Evolutionary conservation across 306 rosid species (phyloP).

Genomic region (Vachellia pachyceras): DNA sequence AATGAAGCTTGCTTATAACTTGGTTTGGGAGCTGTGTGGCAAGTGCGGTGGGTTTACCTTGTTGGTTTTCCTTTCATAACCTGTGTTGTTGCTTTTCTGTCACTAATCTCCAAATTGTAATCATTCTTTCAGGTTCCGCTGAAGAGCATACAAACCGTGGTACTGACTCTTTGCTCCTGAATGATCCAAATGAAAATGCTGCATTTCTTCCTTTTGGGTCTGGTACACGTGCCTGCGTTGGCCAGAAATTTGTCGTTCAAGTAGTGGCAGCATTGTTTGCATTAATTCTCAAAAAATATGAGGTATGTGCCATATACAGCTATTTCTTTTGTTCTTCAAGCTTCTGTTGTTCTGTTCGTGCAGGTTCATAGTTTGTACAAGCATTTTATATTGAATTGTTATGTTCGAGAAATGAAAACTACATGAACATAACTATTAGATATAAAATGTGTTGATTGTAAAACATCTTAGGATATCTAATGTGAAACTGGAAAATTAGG

Average conservation of each 20-base stretch:
- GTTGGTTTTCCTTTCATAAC: not conserved
- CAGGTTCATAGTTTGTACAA: not conserved
- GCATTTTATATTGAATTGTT: not conserved
- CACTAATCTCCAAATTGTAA: conserved; percentile 29
- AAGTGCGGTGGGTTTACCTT: not conserved
- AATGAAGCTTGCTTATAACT: conserved; percentile 1
- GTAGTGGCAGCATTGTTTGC: conserved; percentile 65
- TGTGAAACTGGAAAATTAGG: not conserved
- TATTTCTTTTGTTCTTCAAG: conserved; percentile 6
- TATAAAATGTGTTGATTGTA: conserved; percentile 3
- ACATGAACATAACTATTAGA: conserved; percentile 3
- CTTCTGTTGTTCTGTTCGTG: not conserved
- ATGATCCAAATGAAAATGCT: conserved; percentile 65
- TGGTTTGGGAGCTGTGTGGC: conserved; percentile 20
- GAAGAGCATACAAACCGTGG: conserved; percentile 42
- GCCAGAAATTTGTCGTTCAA: conserved; percentile 72
- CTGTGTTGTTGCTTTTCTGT: conserved; percentile 2
- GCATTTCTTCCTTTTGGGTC: conserved; percentile 86
- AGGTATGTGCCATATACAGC: conserved; percentile 55
- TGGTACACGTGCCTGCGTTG: conserved; percentile 74
- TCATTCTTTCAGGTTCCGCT: conserved; percentile 44
- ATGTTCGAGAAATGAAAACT: not conserved
- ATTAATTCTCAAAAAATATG: conserved; percentile 58
- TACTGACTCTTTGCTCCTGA: conserved; percentile 50
- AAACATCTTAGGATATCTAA: not conserved